Percentiles rank a stretch among this genome's conserved stretches.
phyloP scores from a whole-genome alignment of 805 yeast genomes.

The Saccharomycopsis fermentans region DNA sequence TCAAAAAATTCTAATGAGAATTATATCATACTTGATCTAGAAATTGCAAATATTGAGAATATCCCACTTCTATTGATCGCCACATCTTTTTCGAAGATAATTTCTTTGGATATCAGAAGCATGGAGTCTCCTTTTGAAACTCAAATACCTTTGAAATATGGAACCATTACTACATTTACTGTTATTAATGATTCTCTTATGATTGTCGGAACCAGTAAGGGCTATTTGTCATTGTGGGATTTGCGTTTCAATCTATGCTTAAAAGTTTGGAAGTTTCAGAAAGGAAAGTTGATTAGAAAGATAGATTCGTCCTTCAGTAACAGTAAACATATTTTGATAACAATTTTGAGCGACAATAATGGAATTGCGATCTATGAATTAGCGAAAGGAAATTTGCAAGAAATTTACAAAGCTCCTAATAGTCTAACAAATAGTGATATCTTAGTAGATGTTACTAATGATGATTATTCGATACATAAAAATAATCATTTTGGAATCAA shows the following conservation, averaged over 20 bases:
- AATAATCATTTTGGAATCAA: neutral
- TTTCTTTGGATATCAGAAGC: slow-evolving; percentile 47
- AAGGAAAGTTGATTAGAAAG: slow-evolving; percentile 38
- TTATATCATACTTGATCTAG: slow-evolving; percentile 25
- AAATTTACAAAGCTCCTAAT: slow-evolving; percentile 6
- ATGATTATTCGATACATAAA: neutral
- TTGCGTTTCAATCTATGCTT: slow-evolving; percentile 52
- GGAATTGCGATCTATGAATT: slow-evolving; percentile 34
- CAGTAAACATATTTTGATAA: slow-evolving; percentile 10
- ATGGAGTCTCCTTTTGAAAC: slow-evolving; percentile 36
- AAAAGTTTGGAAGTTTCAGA: slow-evolving; percentile 51
- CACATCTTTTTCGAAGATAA: slow-evolving; percentile 44
- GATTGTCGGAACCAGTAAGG: slow-evolving; percentile 64
- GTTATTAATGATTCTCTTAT: slow-evolving; percentile 36
- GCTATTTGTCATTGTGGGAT: slow-evolving; percentile 76
- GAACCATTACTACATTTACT: slow-evolving; percentile 50
- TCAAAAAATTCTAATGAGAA: slow-evolving; percentile 36
- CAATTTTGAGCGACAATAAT: slow-evolving; percentile 13
- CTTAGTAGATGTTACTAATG: neutral
- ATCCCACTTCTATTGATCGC: slow-evolving; percentile 37
- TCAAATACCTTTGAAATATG: slow-evolving; percentile 52
- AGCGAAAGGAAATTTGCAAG: slow-evolving; percentile 28
- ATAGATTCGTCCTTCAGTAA: slow-evolving; percentile 24
- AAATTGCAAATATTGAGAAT: slow-evolving; percentile 23
- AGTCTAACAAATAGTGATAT: neutral